Conservation (phyloP, 106 monocot species). For the Dendrobium officinale region DNA sequence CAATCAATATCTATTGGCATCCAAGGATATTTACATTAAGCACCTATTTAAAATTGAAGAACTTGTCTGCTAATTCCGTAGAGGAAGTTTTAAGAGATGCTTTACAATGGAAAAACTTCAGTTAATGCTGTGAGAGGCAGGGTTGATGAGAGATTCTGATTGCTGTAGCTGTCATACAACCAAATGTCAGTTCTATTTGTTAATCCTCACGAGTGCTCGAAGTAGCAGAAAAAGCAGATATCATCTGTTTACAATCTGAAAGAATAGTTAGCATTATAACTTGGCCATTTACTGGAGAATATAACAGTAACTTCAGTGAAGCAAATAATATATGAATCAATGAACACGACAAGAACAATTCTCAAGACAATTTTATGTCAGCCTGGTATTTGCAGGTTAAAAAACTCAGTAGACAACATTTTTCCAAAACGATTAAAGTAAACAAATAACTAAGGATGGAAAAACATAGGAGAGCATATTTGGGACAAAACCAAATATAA, state of each 20-base stretch:
- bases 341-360: background rate
- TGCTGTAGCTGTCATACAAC: background rate
- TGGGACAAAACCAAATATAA: background rate
- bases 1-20: background rate
- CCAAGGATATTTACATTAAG: background rate
- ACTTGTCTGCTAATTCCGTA: too few species aligned
- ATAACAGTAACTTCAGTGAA: too few species aligned
- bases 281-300: too few species aligned
- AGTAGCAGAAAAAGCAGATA: background rate
- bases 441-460: too few species aligned
- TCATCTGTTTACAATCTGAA: background rate
- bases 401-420: too few species aligned
- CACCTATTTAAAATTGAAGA: background rate
- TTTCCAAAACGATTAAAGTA: too few species aligned
- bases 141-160: background rate
- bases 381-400: too few species aligned
- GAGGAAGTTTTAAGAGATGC: background rate
- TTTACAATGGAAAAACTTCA: background rate
- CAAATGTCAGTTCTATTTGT: background rate
- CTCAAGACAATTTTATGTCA: background rate
- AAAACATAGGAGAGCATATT: background rate
- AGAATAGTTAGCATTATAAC: background rate
- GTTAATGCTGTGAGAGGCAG: background rate
- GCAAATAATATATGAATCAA: background rate
- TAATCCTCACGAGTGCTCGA: background rate